Evolutionary conservation across 305 asterid species (phyloP), one percentile per base, ranked within the genome.

Genomic region (Rubia tinctorum): DNA sequence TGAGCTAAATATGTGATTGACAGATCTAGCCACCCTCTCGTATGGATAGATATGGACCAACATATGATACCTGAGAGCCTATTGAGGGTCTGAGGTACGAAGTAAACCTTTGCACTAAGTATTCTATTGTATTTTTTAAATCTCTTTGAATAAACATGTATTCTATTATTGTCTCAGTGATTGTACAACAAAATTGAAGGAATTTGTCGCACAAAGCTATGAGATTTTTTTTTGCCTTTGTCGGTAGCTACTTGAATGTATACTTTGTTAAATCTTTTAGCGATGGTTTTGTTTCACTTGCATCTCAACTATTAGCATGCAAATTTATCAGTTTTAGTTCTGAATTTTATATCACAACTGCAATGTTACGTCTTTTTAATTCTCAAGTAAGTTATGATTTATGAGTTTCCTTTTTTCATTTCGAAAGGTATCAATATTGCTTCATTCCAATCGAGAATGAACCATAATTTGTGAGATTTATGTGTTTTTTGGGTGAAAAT

Each of bases 161-260:
- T 69, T 42, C 27, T 3, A 18, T 53, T 18, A n/a, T 44, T 40
- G 40, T 82, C 75, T 58, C 72, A 94, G 98, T 71, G 82, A 78
- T 8, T 92, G 96, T 68, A 79, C 79, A 49, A 86, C 82, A 51
- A 92, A 92, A 86, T 45, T 92, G 47, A 88, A 79, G 73, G 82
- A 80, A 25, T 95, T 88, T 81, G 95, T 95, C 25, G 66, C 72
- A 4, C 80, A 68, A n/a, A 89, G 96, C 22, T 69, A 78, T 70
- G 73, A 86, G 74, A 73, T n/a, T n/a, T n/a, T n/a, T 77, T 85
- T 17, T 77, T 95, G 78, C 97, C 99, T 0, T 73, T 95, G 49
- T 97, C 97, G 4, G 97, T 94, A 80, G 86, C 11, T 27, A 18
- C 47, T 8, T 20, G 1, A 49, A 14, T 14, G 14, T 14, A 14